Evolutionary conservation across 2,329 filamentous ascomycete species (phyloP).

Genomic region (Cladosporium halotolerans): DNA sequence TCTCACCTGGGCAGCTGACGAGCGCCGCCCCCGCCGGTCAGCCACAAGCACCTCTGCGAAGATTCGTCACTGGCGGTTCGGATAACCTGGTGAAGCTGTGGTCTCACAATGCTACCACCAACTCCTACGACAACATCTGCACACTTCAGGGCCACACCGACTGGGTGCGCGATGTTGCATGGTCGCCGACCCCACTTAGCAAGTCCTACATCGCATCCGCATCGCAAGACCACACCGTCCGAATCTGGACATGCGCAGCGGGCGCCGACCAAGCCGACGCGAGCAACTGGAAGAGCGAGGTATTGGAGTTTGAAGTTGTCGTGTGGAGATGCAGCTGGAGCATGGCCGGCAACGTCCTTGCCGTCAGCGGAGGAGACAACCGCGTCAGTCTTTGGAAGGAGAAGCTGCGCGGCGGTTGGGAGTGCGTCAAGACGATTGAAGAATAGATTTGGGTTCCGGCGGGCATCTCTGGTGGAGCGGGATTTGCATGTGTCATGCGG

Average conservation of each 20-base stretch:
- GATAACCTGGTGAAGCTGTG: slow-evolving; percentile 94
- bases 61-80: slow-evolving; percentile 90
- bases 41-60: slow-evolving; percentile 52
- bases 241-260: slow-evolving; percentile 73
- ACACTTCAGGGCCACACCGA: slow-evolving; percentile 79
- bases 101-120: slow-evolving; percentile 59
- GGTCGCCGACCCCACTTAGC: slow-evolving; percentile 89
- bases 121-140: slow-evolving; percentile 36
- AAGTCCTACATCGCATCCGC: slow-evolving; percentile 96
- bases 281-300: slow-evolving; percentile 76
- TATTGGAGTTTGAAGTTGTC: slow-evolving; percentile 78
- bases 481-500: too few relatives aligned
- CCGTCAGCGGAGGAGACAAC: slow-evolving; percentile 90
- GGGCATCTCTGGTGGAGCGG: too few relatives aligned
- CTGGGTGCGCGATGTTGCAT: slow-evolving; percentile 96
- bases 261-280: slow-evolving; percentile 36
- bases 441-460: slow-evolving; percentile 21
- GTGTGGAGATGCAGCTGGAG: slow-evolving; percentile 98
- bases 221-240: slow-evolving; percentile 92
- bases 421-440: slow-evolving; percentile 93
- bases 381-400: slow-evolving; percentile 98
- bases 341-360: slow-evolving; percentile 90
- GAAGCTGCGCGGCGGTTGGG: slow-evolving; percentile 93
- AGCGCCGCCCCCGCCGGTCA: slow-evolving; percentile 51
- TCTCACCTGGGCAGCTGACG: slow-evolving; percentile 75